Evolutionary conservation across 164 flowering plant genomes (phyloP), one percentile per base, ranked within the genome.

Genomic region (Pachysandra terminalis): DNA sequence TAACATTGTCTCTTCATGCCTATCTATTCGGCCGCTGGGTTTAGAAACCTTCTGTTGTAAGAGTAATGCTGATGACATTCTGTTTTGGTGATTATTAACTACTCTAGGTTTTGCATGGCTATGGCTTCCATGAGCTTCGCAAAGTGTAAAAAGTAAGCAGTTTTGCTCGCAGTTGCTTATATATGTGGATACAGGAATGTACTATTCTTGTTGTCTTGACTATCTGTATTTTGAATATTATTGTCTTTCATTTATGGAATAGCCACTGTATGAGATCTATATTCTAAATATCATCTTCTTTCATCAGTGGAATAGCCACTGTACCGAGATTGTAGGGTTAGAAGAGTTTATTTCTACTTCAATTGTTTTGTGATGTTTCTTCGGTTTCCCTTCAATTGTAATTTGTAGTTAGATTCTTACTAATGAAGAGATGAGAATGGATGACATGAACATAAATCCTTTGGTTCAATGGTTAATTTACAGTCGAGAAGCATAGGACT

Each of bases 81-180:
- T n/a, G n/a, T 24, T 55, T 65, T 22, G 2, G 49, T 49, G 19
- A 41, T 65, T 60, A 55, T 24, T 52, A n/a, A 55, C 59, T 56
- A n/a, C n/a, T 35, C 32, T 3, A 32, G 7, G 7, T 32, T 62
- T 45, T 53, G 51, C 73, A 49, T 65, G 51, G 68, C 28, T 41
- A 75, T 63, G 60, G 40, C 24, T 48, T 53, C 68, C 69, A 49
- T 55, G 67, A 45, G 35, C 41, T 67, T 25, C 60, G 61, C 40
- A 49, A 70, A 61, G 49, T 70, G 69, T 70, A 63, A 58, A 56
- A 45, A 71, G 70, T 61, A 75, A 67, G 62, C 68, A 76, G 63
- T 81, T 75, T 73, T 75, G 64, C 65, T 73, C 61, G 28, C 45
- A 52, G 22, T 49, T 62, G 61, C 69, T 63, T 64, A 57, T 32